phyloP scores from a whole-genome alignment of 768 basidiomycete species.

The Termitomyces sp. region DNA sequence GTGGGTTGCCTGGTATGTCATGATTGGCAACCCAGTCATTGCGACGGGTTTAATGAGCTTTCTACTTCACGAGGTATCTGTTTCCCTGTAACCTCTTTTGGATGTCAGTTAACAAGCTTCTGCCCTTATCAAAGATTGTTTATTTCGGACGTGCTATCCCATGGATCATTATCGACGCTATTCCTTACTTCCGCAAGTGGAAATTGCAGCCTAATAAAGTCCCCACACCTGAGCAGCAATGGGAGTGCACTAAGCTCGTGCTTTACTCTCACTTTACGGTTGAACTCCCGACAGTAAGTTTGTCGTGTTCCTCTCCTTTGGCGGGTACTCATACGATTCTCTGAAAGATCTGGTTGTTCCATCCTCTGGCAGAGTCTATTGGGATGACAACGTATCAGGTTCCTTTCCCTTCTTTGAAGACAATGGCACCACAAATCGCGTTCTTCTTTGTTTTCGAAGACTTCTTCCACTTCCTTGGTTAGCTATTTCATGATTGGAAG shows the following conservation, averaged over 20 bases:
- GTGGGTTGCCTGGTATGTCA: conserved; percentile 86
- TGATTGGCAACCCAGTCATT: conserved; percentile 83
- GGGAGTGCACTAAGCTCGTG: conserved; percentile 94
- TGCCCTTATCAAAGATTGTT: conserved; percentile 55
- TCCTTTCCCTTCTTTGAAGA: conserved; percentile 74
- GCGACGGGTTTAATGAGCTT: conserved; percentile 95
- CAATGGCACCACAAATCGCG: conserved; percentile 72
- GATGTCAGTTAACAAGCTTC: not conserved
- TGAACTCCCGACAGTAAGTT: conserved; percentile 80
- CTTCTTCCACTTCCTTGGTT: conserved; percentile 87
- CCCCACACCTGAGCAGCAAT: conserved; percentile 79
- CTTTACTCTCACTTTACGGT: conserved; percentile 94
- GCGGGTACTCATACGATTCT: not conserved
- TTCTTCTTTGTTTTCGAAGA: conserved; percentile 97
- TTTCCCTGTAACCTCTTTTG: not conserved
- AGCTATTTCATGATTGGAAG: conserved; percentile 17
- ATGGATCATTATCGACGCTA: conserved; percentile 93
- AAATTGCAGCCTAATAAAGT: conserved; percentile 89
- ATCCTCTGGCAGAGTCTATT: conserved; percentile 81
- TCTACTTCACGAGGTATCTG: conserved; percentile 84
- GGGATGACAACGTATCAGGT: conserved; percentile 94
- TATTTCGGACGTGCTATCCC: conserved; percentile 96
- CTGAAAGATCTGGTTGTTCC: conserved; percentile 82
- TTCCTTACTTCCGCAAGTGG: conserved; percentile 92
- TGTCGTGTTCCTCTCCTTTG: not conserved